Base-by-base conservation (phyloP, 495 filamentous ascomycete species). In the Penicillium maclennaniae region DNA sequence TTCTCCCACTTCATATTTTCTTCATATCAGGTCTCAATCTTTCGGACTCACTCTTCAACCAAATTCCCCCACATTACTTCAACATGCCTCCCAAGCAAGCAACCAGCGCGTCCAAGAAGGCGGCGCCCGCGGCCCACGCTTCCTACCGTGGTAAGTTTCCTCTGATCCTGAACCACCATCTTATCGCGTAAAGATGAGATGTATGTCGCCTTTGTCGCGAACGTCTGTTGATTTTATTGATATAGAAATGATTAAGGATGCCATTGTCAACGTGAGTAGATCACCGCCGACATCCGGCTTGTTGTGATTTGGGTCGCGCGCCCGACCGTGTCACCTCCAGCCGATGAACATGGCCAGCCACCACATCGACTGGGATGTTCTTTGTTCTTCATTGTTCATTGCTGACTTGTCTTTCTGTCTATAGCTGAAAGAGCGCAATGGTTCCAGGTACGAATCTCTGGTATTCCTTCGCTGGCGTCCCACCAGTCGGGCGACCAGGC, bases 181-280 rank as follows among this genome's bases (percentile, higher is more conserved):
- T 45, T 67, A 73, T 80, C 77, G 75, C 75, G 73, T 68, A 49
- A 57, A 55, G 47, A 52, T 62, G 57, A 61, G 53, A 26, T 21
- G 54, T 28, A 23, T 55, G 67, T 65, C 37, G 39, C 51, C 61
- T 43, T 59, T 51, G 69, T 79, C 78, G 77, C 78, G 67, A 69
- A 65, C 56, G 26, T 62, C 48, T 76, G 66, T 75, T 80, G 73
- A 82, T 75, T 69, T 52, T n/a, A 66, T 47, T 48, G 45, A 75
- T 73, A 73, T 73, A 79, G 76, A 76, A 75, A 82, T 87, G 83
- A 84, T 87, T 70, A 83, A 81, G 70, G 83, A 85, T 72, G 83
- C 83, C 48, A 85, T 87, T 64, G 56, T 83, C 58, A 79, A 78
- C 70, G 83, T 86, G 72, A 78, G 83, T 84, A 67, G 58, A 74